Base-by-base conservation (phyloP, 768 basidiomycete genomes). In the Arthromyces matolae region DNA sequence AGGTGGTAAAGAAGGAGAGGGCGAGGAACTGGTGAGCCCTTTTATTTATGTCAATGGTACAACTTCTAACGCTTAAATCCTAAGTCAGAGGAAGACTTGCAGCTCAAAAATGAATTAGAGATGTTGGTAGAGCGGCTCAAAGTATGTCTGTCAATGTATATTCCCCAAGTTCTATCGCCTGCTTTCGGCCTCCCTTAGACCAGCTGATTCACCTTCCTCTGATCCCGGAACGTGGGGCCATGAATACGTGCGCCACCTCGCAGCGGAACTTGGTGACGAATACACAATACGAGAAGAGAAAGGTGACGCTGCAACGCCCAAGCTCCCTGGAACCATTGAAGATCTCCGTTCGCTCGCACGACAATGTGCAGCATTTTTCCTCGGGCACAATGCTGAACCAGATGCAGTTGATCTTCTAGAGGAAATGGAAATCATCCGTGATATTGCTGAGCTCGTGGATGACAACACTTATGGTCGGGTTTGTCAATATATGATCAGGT, bases 171-270 rank as follows among this genome's bases (percentile, higher is more conserved):
- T n/a, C 12, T 98, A 96, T 71, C 88, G 94, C 38, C 79, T 98
- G 18, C 76, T 93, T 28, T 86, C 90, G 6, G 80, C 83, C 8
- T 79, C 85, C 14, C 72, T 86, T 40, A 79, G 81, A 36, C 80
- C 84, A 27, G 60, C 77, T 14, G 74, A 81, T 32, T 80, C 86
- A 2, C 80, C 82, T 3, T 79, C 89, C 18, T 77, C 86, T 3
- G 90, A 93, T 55, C 94, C 96, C 0, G 94, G 95, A n/a, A 78
- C 84, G 25, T 99, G 96, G 96, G 96, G 96, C 3, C 94, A 99
- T 64, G 96, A 99, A 73, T 99, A 99, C 61, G 91, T 98, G 45
- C 85, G 95, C 27, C 95, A 99, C 64, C 80, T 99, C 37, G 91
- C 96, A 9, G 86, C 95, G 2, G 96, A 99, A 63, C 83, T 99